Evolutionary conservation across 2,329 filamentous ascomycete species (phyloP), one percentile per base, ranked within the genome.

Genomic region (Aspergillus sp.): DNA sequence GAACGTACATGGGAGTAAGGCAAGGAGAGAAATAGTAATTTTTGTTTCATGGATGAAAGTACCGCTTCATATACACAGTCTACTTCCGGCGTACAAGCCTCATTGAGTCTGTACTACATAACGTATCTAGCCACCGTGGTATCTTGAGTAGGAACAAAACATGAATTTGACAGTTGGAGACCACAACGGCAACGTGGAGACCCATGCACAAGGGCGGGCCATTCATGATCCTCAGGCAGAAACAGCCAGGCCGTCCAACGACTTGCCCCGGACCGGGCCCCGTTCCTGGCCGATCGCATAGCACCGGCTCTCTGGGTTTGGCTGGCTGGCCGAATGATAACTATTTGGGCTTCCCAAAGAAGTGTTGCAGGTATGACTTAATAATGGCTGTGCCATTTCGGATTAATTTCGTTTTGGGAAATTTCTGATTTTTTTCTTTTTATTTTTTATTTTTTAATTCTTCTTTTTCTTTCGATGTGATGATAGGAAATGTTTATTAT

Each of bases 281-380:
- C 64, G 66, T 67, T 55, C 63, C 66, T 69, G 66, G 65, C 67
- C 65, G 65, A 68, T 68, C 66, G 67, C 66, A 69, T 68, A 68
- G 64, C 58, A 59, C 65, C 65, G 67, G 67, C 47, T 61, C 56
- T 53, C 47, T 49, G 23, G 23, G 5, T n/a, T 8, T 47, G 43
- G 43, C 17, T 30, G 30, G 32, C 21, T 51, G 38, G 41, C 21
- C 45, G 23, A 19, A n/a, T 8, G 12, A 28, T 8, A 8, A 28
- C 25, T 23, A 25, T 36, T 9, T n/a, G 41, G 52, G 52, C 28
- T 4, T 23, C 28, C 10, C 41, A 21, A 21, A 10, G 39, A 8
- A 9, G 17, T 43, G 10, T 9, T 17, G 17, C 41, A 19, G 39
- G 41, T 45, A 45, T 45, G 41, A 45, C 41, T 45, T 45, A 45